Base-by-base conservation (phyloP, 257 asterid species). In the Fraxinus excelsior region DNA sequence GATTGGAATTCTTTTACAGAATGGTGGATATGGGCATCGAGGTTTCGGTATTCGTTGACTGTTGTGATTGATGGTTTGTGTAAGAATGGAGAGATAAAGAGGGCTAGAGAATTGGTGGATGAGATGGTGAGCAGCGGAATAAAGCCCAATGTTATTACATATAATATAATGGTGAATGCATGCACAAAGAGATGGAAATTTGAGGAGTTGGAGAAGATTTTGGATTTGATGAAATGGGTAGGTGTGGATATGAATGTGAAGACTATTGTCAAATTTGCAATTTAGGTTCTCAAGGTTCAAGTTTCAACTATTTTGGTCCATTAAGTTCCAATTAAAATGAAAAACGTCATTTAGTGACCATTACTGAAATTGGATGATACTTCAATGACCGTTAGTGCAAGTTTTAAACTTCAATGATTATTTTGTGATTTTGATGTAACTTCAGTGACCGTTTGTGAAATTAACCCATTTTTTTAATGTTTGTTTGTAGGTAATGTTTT, bases 111-210 rank as follows among this genome's bases (percentile, higher is more conserved):
- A 66, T 70, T 85, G 18, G 88, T 82, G 51, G 86, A 82, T 73
- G 83, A 85, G 71, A 82, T 82, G 88, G 65, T 35, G n/a, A 69
- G 67, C 40, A 74, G 44, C 67, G 83, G 86, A 67, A 66, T 82
- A 64, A 80, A 62, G 76, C 89, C 89, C 16, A 85, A 83, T 72
- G 74, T 83, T 56, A 56, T 85, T 78, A 83, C 89, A 29, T 85
- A 78, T 71, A 85, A 85, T 40, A 73, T 83, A 58, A 74, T 85
- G 73, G 85, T 83, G 37, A 80, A 78, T 69, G 85, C 87, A 2
- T 83, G 87, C 65, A 46, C 82, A 42, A 85, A 83, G 76, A 85
- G 84, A 66, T 85, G 89, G 87, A 65, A 81, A 68, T 85, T 85
- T 26, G 82, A 81, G 5, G 89, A 85, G 62, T 35, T 85, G 81